These are phyloP conservation scores for Gymnopilus junonius DNA, from an alignment of 768 basidiomycete genomes.

Conservation along the genomic window DNA sequence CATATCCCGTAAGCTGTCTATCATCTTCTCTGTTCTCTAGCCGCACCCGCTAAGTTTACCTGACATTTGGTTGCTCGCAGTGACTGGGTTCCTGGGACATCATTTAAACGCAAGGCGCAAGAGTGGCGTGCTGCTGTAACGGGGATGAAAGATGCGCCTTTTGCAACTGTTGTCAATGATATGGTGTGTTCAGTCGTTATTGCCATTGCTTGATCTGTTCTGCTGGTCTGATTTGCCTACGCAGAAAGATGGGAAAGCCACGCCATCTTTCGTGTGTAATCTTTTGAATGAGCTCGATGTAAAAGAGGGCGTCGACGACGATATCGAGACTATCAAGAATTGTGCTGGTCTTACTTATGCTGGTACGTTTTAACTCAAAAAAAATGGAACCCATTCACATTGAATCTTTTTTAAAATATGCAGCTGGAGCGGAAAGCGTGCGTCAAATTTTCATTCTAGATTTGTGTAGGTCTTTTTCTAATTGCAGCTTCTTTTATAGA, in stretches of 20 bases:
- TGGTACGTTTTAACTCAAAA: conserved; percentile 17
- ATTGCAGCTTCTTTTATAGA: conserved; percentile 12
- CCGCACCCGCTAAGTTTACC: neutral
- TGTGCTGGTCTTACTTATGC: conserved; percentile 26
- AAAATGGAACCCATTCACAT: neutral
- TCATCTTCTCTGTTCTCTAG: neutral
- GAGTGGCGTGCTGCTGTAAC: conserved; percentile 51
- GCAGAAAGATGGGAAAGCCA: conserved; percentile 36
- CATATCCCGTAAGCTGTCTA: conserved; percentile 44
- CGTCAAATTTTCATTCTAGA: conserved; percentile 4
- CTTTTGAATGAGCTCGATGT: conserved; percentile 21
- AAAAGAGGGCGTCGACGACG: conserved; percentile 17
- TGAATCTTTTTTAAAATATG: neutral
- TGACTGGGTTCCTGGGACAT: conserved; percentile 55
- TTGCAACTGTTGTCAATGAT: conserved; percentile 37
- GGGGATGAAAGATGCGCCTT: conserved; percentile 53
- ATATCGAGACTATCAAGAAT: conserved; percentile 22
- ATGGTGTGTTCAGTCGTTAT: conserved; percentile 38
- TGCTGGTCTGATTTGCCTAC: neutral
- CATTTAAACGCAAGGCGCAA: conserved; percentile 53
- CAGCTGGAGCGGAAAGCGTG: conserved; percentile 29
- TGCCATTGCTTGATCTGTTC: neutral
- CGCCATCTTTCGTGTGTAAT: conserved; percentile 34
- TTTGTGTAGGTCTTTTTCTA: no score
- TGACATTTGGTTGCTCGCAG: conserved; percentile 20